Base-by-base conservation (phyloP, 495 filamentous ascomycete genomes). In the Aspergillus incahuasiensis region DNA sequence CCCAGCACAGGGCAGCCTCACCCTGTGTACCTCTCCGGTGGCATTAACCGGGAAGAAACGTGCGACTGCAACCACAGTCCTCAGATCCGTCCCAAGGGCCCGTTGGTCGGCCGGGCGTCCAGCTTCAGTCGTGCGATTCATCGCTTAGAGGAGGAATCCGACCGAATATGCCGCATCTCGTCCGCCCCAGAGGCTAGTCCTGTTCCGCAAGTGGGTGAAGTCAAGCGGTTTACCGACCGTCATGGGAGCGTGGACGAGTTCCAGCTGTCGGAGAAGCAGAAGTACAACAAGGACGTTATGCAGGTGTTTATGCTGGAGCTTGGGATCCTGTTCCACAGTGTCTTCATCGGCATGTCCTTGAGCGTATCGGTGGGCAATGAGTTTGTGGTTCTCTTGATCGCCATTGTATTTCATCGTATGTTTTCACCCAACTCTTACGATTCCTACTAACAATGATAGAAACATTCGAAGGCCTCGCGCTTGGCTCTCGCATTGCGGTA, bases 281-380 rank as follows among this genome's bases (percentile, higher is more conserved):
- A 69, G 28, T 59, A 66, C 40, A 63, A 60, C 19, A 71, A 71
- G 28, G 68, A 63, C 25, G 64, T 64, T 68, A 57, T 90, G 56
- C 88, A 91, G 62, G 86, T 85, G 45, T 71, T 87, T 25, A 74
- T 91, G 12, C 78, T 91, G 6, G 88, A 91, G 65, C 83, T 87
- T 39, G 88, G 88, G n/a, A 90, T 90, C 56, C 72, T 91, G 3
- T 90, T 91, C 61, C 88, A 91, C 69, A 85, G 82, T 61, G 77
- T 91, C 24, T 91, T 91, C 57, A 91, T 91, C 56, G 88, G 88
- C 55, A 89, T 91, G 85, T 86, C 88, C 1, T 72, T 91, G 19
- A 86, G 83, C 13, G 87, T 90, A 0, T 83, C 87, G 0, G 82
- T 82, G 0, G 87, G 86, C 0, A 77, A 83, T 5, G 81, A 84